Base-by-base conservation (phyloP, 148 eudicot genomes). In the Oxyria digyna region DNA sequence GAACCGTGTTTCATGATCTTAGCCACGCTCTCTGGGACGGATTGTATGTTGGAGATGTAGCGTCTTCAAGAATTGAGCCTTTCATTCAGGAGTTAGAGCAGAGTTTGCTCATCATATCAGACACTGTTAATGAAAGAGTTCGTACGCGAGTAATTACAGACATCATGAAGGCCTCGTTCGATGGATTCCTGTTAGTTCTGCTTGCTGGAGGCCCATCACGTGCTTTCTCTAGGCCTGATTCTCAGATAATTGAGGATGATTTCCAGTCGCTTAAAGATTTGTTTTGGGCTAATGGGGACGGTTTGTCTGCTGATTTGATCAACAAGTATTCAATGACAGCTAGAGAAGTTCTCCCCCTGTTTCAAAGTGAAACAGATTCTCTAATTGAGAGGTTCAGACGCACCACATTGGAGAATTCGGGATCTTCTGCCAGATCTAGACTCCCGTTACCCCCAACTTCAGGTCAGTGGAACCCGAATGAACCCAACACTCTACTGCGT, bases 141-240 rank as follows among this genome's bases (percentile, higher is more conserved):
- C 90, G 97, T 26, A 87, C 98, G 11, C 80, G 97, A 37, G 70
- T 94, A 15, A 81, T 94, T 67, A 85, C 97, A 33, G 96, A 94
- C 69, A 79, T 90, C 43, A 88, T 94, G 98, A 85, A 80, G 76
- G 98, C 97, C 27, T 85, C 97, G n/a, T 82, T 81, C 52, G 96
- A 94, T 67, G 98, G 98, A 32, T 94, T 90, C 77, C 78, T 94
- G 77, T 69, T 91, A 73, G 97, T 91, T 72, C 75, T 93, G 78
- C 91, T 93, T 65, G 98, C 96, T 12, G 98, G 97, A 40, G 98
- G 98, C 4, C 98, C 98, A 11, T 81, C 86, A 12, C 86, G 98
- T 17, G 77, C 87, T 54, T 88, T 90, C 77, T 68, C 96, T n/a
- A 69, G 71, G 21, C 87, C 82, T 68, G 97, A 90, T 70, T 84